A percentile compares a stretch with the other conserved stretches of the same genome.
Evolutionary conservation across 208 protist genomes (phyloP).

Genomic region (Crithidia brevicula): DNA sequence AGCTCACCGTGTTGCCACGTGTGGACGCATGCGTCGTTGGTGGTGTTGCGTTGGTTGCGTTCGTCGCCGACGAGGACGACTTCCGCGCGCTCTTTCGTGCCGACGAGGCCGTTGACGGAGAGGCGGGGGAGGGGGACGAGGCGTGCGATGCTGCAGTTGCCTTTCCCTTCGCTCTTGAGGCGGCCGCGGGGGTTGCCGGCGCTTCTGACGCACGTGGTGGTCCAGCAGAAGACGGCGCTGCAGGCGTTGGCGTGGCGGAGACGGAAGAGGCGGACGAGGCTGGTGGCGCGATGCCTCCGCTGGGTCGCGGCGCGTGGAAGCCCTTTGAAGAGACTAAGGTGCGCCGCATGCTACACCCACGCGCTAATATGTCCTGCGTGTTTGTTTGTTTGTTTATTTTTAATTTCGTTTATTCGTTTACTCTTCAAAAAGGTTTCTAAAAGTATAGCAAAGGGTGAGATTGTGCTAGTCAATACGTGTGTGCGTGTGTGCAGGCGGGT

Average conservation of each 20-base stretch:
- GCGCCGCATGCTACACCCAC: conserved; percentile 53
- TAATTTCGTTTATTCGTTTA: too few relatives aligned
- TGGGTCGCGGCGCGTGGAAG: conserved; percentile 53
- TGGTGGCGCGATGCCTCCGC: conserved; percentile 2
- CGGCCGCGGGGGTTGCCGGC: background rate
- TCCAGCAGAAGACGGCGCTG: too few relatives aligned
- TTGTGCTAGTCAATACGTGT: too few relatives aligned
- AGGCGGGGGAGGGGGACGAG: conserved; percentile 1
- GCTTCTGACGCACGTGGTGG: too few relatives aligned
- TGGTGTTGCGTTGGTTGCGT: background rate
- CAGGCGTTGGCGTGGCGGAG: background rate
- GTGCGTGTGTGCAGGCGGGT: too few relatives aligned
- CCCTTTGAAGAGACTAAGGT: conserved; percentile 40
- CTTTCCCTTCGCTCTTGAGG: background rate
- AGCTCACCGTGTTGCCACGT: background rate
- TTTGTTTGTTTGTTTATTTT: too few relatives aligned
- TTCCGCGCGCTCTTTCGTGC: too few relatives aligned
- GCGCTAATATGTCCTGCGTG: background rate
- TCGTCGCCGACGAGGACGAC: background rate
- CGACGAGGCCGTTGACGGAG: too few relatives aligned
- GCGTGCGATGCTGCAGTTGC: background rate
- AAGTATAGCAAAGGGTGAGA: too few relatives aligned
- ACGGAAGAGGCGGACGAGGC: background rate
- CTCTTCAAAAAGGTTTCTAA: too few relatives aligned
- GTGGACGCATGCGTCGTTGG: background rate